phyloP scores from a whole-genome alignment of 129 eudicot species.

The Ambrosia trifida region DNA sequence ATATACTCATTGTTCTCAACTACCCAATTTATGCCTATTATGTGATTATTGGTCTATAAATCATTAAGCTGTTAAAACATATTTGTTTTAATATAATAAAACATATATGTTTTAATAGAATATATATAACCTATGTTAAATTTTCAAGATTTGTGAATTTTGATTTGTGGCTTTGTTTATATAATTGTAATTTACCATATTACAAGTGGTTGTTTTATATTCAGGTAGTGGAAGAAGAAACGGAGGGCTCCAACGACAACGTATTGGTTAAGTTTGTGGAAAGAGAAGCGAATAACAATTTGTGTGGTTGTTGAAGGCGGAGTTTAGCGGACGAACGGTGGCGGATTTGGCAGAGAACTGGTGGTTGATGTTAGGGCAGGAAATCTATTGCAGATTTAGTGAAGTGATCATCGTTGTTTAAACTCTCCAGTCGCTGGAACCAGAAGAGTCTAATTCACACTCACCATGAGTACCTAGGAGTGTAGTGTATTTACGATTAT shows the following conservation, averaged over 20 bases:
- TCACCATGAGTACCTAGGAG: constrained; percentile 1
- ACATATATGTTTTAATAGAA: too few species aligned
- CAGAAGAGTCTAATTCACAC: constrained; percentile 3
- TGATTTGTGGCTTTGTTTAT: too few species aligned
- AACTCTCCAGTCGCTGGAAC: constrained; percentile 34
- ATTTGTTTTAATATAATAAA: too few species aligned
- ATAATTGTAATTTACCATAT: too few species aligned
- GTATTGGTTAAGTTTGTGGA: constrained; percentile 33
- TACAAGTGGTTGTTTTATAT: too few species aligned
- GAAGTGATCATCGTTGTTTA: constrained; percentile 32
- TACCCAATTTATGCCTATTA: too few species aligned
- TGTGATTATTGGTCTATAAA: too few species aligned
- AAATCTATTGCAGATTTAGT: constrained; percentile 30
- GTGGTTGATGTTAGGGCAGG: constrained; percentile 18
- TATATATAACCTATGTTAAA: too few species aligned
- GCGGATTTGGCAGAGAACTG: constrained; percentile 18
- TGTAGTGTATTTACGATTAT: constrained; percentile 13
- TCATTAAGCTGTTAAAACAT: too few species aligned
- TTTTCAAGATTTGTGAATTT: too few species aligned
- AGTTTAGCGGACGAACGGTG: constrained; percentile 3
- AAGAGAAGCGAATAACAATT: constrained; percentile 33
- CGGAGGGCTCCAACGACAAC: constrained; percentile 42
- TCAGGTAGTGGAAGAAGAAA: constrained; percentile 39
- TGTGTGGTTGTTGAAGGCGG: too few species aligned
- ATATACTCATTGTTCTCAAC: too few species aligned